Evolutionary conservation across 1,284 basidiomycete species (phyloP).

Genomic region (Sporisorium graminicola): DNA sequence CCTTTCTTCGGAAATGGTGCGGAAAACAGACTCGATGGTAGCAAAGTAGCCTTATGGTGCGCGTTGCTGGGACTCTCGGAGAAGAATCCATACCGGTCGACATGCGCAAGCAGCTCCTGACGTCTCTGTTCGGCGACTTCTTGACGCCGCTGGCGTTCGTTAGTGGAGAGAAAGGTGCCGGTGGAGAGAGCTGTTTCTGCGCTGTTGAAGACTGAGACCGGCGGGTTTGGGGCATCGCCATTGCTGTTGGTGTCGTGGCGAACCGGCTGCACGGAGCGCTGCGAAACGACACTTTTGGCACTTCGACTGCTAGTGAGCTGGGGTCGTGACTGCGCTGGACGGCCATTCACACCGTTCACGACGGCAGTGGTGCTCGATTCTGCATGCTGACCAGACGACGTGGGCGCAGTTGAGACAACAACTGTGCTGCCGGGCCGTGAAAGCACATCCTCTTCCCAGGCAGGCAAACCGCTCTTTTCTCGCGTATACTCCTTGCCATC

Average conservation of each 20-base stretch:
- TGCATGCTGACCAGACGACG: not conserved
- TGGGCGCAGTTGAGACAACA: not conserved
- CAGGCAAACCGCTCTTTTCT: slow-evolving; percentile 45
- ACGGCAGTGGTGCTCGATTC: not conserved
- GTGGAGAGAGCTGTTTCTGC: slow-evolving; percentile 19
- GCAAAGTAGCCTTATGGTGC: slow-evolving; percentile 27
- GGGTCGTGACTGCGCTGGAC: slow-evolving; percentile 1
- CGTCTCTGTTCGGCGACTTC: slow-evolving; percentile 44
- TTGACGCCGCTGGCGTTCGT: slow-evolving; percentile 39
- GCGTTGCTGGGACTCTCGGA: slow-evolving; percentile 17
- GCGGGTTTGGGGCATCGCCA: not conserved
- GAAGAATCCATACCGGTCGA: slow-evolving; percentile 61
- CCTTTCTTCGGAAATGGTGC: slow-evolving; percentile 32
- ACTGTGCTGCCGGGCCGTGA: slow-evolving; percentile 23
- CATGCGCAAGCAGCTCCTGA: slow-evolving; percentile 42
- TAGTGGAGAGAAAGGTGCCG: slow-evolving; percentile 30
- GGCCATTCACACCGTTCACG: slow-evolving; percentile 6
- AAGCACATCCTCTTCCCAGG: slow-evolving; percentile 50
- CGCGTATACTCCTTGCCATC: slow-evolving; percentile 66
- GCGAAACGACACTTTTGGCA: slow-evolving; percentile 8
- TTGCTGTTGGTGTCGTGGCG: not conserved
- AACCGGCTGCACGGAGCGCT: not conserved
- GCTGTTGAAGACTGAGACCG: slow-evolving; percentile 6
- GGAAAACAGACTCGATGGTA: slow-evolving; percentile 25
- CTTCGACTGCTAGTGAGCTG: slow-evolving; percentile 16